Evolutionary conservation across 306 rosid genomes (phyloP), one percentile per base, ranked within the genome.

Genomic region (Pyrus communis): DNA sequence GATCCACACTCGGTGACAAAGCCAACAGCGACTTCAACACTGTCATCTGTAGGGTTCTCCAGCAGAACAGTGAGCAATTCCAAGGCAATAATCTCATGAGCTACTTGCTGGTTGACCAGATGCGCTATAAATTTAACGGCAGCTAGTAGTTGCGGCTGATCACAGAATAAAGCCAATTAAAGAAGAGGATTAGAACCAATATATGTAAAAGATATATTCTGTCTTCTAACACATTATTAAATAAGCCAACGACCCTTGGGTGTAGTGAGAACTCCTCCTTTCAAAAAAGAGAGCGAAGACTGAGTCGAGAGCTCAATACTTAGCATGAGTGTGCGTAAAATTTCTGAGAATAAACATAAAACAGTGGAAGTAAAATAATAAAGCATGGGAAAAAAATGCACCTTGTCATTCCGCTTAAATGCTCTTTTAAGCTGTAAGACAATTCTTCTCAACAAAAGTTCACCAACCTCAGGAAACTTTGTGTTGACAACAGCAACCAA

Each of bases 11-110:
- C 96, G 2, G 90, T 90, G 46, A 92, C 99, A 95, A 95, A 95
- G 61, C 97, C 97, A 67, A 95, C 99, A 69, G 99, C 99, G 55
- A 92, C 97, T 87, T 95, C 97, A 80, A 95, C 99, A 83, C 97
- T 92, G 78, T 92, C 97, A 76, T 92, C 93, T 2, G 96, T 89
- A 43, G 99, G 99, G 71, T 92, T 90, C 87, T 95, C 97, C 3
- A 95, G 91, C 33, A 95, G 83, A 83, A 92, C 92, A 6, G 97
- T 95, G 38, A 95, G 96, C 67, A 95, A 81, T 87, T 92, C 99
- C 40, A 95, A 65, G 43, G 97, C 97, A 74, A 95, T 89, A 68
- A 95, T 90, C 79, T 95, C 97, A 67, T 92, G 93, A 66, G 99
- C 97, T 77, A 89, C 96, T 86, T 84, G 96, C 82, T 95, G 99